Percentiles rank a stretch among this genome's conserved stretches.
These are phyloP conservation scores for peach (Prunus persica) DNA, from an alignment of 306 rosid species.

Conservation along the genomic window Prunus_persica_NCBIv2 NC_034010.1:24074001-24074500, in stretches of 20 bases:
- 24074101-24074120: conserved; percentile 41
- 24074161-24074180: conserved; percentile 42
- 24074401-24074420: no score
- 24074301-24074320: background rate
- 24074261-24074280: background rate
- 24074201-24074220: conserved; percentile 27
- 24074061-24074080: conserved; percentile 39
- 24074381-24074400: background rate
- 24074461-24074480: background rate
- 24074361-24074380: background rate
- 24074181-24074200: conserved; percentile 42
- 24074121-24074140: conserved; percentile 41
- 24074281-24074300: background rate
- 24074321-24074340: background rate
- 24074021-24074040: conserved; percentile 37
- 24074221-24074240: conserved; percentile 19
- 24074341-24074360: no score
- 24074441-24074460: no score
- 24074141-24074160: conserved; percentile 42
- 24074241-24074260: background rate
- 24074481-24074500: background rate
- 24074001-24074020: conserved; percentile 36
- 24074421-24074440: no score
- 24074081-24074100: conserved; percentile 42
- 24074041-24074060: conserved; percentile 36